These are phyloP conservation scores for Crithidia acanthocephali DNA, from an alignment of 208 protist species.

Conservation along the genomic window DNA sequence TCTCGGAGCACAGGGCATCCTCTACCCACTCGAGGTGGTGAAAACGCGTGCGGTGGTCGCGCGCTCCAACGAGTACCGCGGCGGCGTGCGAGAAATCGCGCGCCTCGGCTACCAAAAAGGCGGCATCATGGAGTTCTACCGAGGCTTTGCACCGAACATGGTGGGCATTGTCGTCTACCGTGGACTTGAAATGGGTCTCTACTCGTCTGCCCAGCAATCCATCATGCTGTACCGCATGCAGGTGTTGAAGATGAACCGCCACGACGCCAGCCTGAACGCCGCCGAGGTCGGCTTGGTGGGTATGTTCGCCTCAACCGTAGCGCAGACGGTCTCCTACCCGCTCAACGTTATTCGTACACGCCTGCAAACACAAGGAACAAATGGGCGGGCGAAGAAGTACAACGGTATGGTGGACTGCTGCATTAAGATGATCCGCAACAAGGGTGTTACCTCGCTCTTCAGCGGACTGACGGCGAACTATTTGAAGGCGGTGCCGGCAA, in stretches of 20 bases:
- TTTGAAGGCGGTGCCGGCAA: constrained; percentile 89
- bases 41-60: constrained; percentile 91
- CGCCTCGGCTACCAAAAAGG: constrained; percentile 62
- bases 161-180: constrained; percentile 89
- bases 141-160: constrained; percentile 85
- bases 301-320: constrained; percentile 80
- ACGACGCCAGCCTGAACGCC: constrained; percentile 65
- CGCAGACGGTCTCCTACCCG: constrained; percentile 91
- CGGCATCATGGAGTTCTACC: constrained; percentile 85
- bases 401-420: constrained; percentile 90
- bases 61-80: constrained; percentile 65
- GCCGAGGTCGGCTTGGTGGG: constrained; percentile 77
- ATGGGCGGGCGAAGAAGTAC: constrained; percentile 79
- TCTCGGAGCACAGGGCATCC: constrained; percentile 79
- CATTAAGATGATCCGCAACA: constrained; percentile 72
- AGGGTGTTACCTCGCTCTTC: constrained; percentile 84
- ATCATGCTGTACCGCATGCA: constrained; percentile 88
- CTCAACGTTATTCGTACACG: constrained; percentile 91
- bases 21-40: constrained; percentile 93
- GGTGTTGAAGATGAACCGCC: constrained; percentile 53
- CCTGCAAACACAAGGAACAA: constrained; percentile 89
- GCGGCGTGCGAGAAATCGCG: constrained; percentile 68
- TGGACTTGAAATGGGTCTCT: constrained; percentile 90
- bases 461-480: constrained; percentile 91
- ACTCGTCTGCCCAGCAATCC: constrained; percentile 85